Base-by-base conservation (phyloP, 2,329 filamentous ascomycete genomes). In the Fusarium annulatum region DNA sequence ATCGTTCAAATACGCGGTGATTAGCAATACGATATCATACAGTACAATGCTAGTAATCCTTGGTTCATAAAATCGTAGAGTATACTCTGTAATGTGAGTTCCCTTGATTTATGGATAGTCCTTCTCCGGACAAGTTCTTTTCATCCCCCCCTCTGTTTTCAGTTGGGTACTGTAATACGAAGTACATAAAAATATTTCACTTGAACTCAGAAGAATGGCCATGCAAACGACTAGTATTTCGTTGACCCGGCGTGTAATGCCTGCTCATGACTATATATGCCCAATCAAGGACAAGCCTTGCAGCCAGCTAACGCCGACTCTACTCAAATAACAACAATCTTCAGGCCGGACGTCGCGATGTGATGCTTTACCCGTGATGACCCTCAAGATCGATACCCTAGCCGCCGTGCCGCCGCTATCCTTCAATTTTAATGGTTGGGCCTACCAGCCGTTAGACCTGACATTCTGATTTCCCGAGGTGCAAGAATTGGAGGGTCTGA, bases 211-310 rank as follows among this genome's bases (percentile, higher is more conserved):
- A 58, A 55, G 36, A 52, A 39, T 66, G 68, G 55, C 53, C 62
- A 70, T 74, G 58, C 72, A 75, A 75, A 71, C 76, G 72, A 76
- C 75, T 78, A 70, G 73, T 73, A 77, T 78, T 76, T 77, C 66
- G 65, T 74, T 74, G 74, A 77, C 62, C 75, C 74, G 72, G 53
- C 62, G 62, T 67, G 65, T 68, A 64, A 71, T 72, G 43, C 49
- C 74, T 77, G 67, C 74, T 76, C 62, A 59, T 61, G 63, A 69
- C 72, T 67, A 63, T 58, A 45, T 65, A 45, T 57, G 41, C 60
- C 64, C 61, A 49, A 52, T 65, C 60, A 70, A 48, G 67, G 58
- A 66, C 46, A 69, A 76, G 68, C 67, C 64, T 69, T 59, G 65
- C 72, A 76, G 71, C 69, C 63, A 72, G 57, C 67, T 62, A 56